Percentiles rank a stretch among this genome's conserved stretches.
These are phyloP conservation scores for Aspergillus bertholletiae DNA, from an alignment of 495 filamentous ascomycete genomes.

Conservation along the genomic window DNA sequence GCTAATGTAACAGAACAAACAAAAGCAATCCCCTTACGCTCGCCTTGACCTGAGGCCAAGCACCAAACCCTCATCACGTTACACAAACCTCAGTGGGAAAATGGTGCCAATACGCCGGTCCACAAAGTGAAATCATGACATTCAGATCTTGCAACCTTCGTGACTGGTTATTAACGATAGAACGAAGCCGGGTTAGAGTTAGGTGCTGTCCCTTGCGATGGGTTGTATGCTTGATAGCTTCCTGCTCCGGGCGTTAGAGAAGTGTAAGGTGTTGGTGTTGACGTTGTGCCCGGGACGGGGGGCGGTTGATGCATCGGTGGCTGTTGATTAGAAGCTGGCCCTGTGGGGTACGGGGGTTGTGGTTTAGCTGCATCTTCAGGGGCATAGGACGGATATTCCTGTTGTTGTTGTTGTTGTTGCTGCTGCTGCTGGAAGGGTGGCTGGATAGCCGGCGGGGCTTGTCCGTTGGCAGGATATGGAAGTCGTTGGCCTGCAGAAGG, in stretches of 20 bases:
- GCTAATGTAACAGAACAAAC: slow-evolving; percentile 9
- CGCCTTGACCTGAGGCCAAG: slow-evolving; percentile 3
- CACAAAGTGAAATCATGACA: not conserved
- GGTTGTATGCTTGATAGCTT: slow-evolving; percentile 53
- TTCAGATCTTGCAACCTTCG: not conserved
- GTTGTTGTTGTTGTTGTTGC: slow-evolving; percentile 26
- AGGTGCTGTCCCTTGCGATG: slow-evolving; percentile 29
- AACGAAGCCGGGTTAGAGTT: slow-evolving; percentile 41
- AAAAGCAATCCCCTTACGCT: slow-evolving; percentile 8
- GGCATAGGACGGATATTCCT: slow-evolving; percentile 59
- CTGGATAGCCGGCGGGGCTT: slow-evolving; percentile 34
- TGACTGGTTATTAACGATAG: slow-evolving; percentile 30
- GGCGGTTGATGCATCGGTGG: slow-evolving; percentile 49
- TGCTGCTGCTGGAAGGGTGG: slow-evolving; percentile 40
- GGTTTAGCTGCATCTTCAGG: slow-evolving; percentile 49
- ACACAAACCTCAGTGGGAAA: not conserved
- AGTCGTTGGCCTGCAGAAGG: slow-evolving; percentile 27
- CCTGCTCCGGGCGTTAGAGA: slow-evolving; percentile 31
- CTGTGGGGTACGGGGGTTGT: slow-evolving; percentile 45
- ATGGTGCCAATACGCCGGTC: not conserved
- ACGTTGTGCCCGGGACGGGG: slow-evolving; percentile 35
- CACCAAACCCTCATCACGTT: slow-evolving; percentile 4
- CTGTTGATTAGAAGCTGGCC: slow-evolving; percentile 37
- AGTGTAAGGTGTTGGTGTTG: slow-evolving; percentile 44
- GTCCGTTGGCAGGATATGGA: slow-evolving; percentile 43